Evolutionary conservation across 1,284 basidiomycete genomes (phyloP).

Genomic region (Puccinia sorghi): DNA sequence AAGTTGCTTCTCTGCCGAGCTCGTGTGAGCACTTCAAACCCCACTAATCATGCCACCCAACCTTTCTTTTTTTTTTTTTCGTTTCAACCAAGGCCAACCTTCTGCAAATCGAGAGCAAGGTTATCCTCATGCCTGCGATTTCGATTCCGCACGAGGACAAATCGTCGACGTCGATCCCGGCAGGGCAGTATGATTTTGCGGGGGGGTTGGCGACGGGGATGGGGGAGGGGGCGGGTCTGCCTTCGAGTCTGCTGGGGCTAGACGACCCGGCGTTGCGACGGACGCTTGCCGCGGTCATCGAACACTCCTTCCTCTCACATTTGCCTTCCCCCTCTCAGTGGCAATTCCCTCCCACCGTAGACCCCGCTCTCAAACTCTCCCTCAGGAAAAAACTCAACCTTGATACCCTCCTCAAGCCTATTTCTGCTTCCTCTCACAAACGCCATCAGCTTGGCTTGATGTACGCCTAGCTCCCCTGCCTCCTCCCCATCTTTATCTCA

Average conservation of each 20-base stretch:
- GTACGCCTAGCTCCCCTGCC: background rate
- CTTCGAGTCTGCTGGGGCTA: background rate
- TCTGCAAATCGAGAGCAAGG: conserved; percentile 9
- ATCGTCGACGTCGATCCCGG: conserved; percentile 9
- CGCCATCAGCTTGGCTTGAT: background rate
- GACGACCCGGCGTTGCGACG: conserved; percentile 5
- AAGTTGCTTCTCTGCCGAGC: background rate
- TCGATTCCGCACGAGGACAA: conserved; percentile 24
- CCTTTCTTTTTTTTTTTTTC: background rate
- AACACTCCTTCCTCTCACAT: background rate
- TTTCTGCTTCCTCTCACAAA: background rate
- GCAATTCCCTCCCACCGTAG: background rate
- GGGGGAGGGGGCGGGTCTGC: background rate
- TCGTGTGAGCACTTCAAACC: too few species aligned
- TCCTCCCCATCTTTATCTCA: too few species aligned
- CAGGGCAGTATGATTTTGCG: conserved; percentile 18
- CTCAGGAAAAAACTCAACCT: background rate
- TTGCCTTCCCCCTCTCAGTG: background rate
- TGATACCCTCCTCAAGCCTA: background rate
- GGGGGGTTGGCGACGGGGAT: background rate
- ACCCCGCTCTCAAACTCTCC: background rate
- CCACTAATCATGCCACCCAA: too few species aligned
- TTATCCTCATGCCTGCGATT: conserved; percentile 2
- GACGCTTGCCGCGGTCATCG: background rate
- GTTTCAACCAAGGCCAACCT: background rate